phyloP scores from a whole-genome alignment of 1,284 basidiomycete genomes.

The Ceratobasidium sp. region DNA sequence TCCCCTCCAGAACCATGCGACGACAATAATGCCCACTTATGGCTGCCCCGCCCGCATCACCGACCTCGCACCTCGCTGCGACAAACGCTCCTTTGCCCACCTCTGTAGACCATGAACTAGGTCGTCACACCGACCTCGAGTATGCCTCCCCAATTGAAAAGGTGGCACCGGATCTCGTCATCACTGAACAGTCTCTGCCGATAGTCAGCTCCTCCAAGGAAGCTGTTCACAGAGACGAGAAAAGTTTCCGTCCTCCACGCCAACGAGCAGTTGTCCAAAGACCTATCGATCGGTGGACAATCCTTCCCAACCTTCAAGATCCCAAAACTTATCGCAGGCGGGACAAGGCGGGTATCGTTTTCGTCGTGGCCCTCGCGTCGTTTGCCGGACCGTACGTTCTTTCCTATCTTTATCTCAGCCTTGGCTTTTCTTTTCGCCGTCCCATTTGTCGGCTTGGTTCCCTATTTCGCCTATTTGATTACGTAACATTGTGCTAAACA shows the following conservation, averaged over 20 bases:
- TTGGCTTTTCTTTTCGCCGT: too few relatives aligned
- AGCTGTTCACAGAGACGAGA: not conserved
- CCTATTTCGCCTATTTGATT: constrained; percentile 7
- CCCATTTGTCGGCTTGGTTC: too few relatives aligned
- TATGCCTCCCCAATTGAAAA: not conserved
- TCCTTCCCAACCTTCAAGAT: constrained; percentile 45
- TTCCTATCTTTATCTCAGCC: too few relatives aligned
- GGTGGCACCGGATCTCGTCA: not conserved
- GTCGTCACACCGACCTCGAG: not conserved
- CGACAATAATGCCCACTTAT: not conserved
- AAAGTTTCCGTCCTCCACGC: not conserved
- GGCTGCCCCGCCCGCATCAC: not conserved
- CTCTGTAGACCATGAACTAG: too few relatives aligned
- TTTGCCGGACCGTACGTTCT: constrained; percentile 41
- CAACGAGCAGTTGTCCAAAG: constrained; percentile 41
- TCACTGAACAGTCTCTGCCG: not conserved
- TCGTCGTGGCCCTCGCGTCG: constrained; percentile 42
- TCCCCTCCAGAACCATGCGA: too few relatives aligned
- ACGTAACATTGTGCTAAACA: constrained; percentile 7
- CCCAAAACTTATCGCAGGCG: constrained; percentile 41
- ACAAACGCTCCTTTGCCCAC: not conserved
- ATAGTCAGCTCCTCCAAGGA: not conserved
- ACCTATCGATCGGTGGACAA: constrained; percentile 41
- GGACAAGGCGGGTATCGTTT: constrained; percentile 42
- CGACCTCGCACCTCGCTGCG: not conserved